Evolutionary conservation across 805 yeast genomes (phyloP).

Genomic region (Candida jianshihensis): DNA sequence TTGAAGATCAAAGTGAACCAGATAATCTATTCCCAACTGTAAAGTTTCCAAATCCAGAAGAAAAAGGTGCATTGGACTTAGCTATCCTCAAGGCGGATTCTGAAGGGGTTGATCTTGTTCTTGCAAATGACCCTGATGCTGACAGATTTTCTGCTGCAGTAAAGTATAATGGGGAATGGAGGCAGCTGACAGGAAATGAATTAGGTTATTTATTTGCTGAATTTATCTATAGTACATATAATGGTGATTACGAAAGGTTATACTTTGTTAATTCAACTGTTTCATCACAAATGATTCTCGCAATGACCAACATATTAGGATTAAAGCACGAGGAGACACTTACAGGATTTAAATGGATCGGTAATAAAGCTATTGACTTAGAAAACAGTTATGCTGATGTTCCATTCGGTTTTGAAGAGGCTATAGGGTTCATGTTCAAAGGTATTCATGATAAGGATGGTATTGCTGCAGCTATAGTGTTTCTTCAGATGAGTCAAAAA

Average conservation of each 20-base stretch:
- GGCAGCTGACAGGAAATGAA: slow-evolving; percentile 86
- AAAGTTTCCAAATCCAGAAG: slow-evolving; percentile 92
- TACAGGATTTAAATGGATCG: slow-evolving; percentile 98
- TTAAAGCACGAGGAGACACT: slow-evolving; percentile 72
- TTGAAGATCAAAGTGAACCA: slow-evolving; percentile 60
- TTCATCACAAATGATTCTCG: slow-evolving; percentile 71
- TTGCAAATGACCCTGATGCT: slow-evolving; percentile 97
- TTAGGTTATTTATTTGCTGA: slow-evolving; percentile 80
- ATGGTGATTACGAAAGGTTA: slow-evolving; percentile 26
- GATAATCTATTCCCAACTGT: slow-evolving; percentile 88
- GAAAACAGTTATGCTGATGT: slow-evolving; percentile 58
- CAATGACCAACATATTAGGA: slow-evolving; percentile 58
- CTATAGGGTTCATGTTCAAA: slow-evolving; percentile 89
- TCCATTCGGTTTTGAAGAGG: slow-evolving; percentile 93
- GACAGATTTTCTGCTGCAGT: slow-evolving; percentile 86
- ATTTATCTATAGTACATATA: slow-evolving; percentile 32
- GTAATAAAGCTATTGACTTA: slow-evolving; percentile 74
- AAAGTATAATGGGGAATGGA: slow-evolving; percentile 46
- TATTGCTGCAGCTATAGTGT: slow-evolving; percentile 68
- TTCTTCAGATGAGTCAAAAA: slow-evolving; percentile 56
- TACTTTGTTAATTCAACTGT: slow-evolving; percentile 84
- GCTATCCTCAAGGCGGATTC: slow-evolving; percentile 60
- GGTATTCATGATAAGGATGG: slow-evolving; percentile 92
- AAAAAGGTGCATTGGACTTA: slow-evolving; percentile 77
- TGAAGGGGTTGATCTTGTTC: slow-evolving; percentile 40